Base-by-base conservation (phyloP, 2,329 filamentous ascomycete species). In the Ophioceras dolichostomum region DNA sequence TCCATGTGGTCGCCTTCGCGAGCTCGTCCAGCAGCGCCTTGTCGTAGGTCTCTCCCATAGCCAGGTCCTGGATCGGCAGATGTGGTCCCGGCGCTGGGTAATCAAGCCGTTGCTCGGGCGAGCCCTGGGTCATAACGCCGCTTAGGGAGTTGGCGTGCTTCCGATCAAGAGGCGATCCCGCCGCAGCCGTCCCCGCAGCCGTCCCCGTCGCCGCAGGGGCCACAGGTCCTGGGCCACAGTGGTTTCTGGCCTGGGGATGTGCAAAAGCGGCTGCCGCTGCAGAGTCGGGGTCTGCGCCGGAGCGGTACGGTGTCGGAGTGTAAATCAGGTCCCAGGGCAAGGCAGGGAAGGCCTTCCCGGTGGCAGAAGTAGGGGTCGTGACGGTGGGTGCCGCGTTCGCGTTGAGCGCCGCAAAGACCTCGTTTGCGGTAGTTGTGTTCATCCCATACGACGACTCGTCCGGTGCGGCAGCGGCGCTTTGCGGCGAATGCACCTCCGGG, bases 381-480 rank as follows among this genome's bases (percentile, higher is more conserved):
- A 53, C 58, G 31, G 51, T 55, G 7, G 58, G 49, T 12, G 50
- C 53, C 12, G 19, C 17, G 32, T 34, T 24, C 12, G 19, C 17
- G 32, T 34, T 24, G 30, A 62, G 47, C 30, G 34, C 59, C 53
- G 58, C 65, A 43, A 73, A 70, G 2, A 70, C 45, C 14, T 70
- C 68, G 34, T 69, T 64, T 19, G 69, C 65, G 7, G 65, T 69
- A 3, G 57, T 50, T 9, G 64, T 67, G 46, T 68, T 62, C 68
- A 75, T 72, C 13, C 67, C 71, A 42, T 73, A 75, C 2, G 66
- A 72, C 3, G 66, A 58, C 28, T 70, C 65, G 6, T 19, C 44
- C n/a, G n/a, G n/a, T n/a, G n/a, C n/a, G 34, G 42, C 50, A 51
- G 10, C 27, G n/a, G 20, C 18, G 14, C 29, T 30, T 5, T 37